A percentile compares a stretch with the other conserved stretches of the same genome.
Evolutionary conservation across 2,329 filamentous ascomycete species (phyloP).

Genomic region (Cytospora piceae): DNA sequence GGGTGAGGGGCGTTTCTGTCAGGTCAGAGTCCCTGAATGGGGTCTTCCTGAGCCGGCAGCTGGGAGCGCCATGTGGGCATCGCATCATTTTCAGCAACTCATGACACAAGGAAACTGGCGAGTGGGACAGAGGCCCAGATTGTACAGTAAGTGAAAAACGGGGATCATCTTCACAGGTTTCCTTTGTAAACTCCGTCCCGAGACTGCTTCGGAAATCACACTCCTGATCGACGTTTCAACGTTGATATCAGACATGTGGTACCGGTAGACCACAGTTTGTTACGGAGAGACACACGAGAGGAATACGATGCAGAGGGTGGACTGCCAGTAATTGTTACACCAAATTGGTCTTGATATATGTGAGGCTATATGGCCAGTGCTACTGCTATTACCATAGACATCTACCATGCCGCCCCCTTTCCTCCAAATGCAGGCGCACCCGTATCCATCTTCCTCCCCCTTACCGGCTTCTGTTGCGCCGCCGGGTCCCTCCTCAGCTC

Average conservation of each 20-base stretch:
- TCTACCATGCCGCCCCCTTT: constrained; percentile 14
- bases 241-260: too few relatives aligned
- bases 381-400: background rate
- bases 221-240: background rate
- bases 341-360: background rate
- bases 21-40: background rate
- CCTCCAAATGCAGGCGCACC: constrained; percentile 8
- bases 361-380: background rate
- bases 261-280: background rate
- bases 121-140: background rate
- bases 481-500: constrained; percentile 88
- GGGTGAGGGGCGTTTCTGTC: constrained; percentile 8
- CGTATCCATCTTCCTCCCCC: constrained; percentile 38
- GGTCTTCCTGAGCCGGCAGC: background rate
- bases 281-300: background rate
- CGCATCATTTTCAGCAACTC: background rate
- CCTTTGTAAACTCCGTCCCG: background rate
- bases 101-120: constrained; percentile 1
- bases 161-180: background rate
- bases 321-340: background rate
- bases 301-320: background rate
- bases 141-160: background rate
- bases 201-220: background rate
- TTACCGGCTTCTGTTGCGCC: constrained; percentile 78
- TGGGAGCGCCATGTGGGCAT: background rate